phyloP scores from a whole-genome alignment of 768 basidiomycete genomes.

The Sarcodon aspratus region DNA sequence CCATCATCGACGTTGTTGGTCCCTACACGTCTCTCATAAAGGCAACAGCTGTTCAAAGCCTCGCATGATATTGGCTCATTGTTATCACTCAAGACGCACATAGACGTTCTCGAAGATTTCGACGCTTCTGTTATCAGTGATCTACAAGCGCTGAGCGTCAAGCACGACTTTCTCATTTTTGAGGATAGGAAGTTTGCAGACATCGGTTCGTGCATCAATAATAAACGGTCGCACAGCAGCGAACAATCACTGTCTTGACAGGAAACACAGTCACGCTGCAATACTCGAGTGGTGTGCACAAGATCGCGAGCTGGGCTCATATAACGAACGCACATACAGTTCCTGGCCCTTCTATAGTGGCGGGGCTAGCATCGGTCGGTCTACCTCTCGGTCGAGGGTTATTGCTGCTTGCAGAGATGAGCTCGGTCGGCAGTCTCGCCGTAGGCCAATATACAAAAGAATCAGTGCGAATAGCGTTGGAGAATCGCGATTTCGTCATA shows the following conservation, averaged over 20 bases:
- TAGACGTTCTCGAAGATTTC: conserved; percentile 94
- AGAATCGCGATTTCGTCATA: conserved; percentile 78
- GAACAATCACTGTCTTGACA: conserved; percentile 19
- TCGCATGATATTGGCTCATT: not conserved
- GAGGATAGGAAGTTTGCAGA: conserved; percentile 99
- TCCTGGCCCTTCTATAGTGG: conserved; percentile 89
- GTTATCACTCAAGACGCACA: conserved; percentile 65
- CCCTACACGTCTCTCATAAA: conserved; percentile 91
- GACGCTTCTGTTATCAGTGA: conserved; percentile 55
- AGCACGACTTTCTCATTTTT: conserved; percentile 92
- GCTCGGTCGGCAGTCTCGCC: conserved; percentile 78
- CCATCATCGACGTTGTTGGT: conserved; percentile 82
- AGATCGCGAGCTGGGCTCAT: conserved; percentile 92
- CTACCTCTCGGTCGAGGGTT: conserved; percentile 77
- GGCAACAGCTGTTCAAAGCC: conserved; percentile 30
- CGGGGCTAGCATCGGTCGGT: conserved; percentile 84
- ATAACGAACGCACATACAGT: conserved; percentile 95
- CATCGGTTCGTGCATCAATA: conserved; percentile 54
- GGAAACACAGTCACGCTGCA: conserved; percentile 95
- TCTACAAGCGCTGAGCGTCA: conserved; percentile 57
- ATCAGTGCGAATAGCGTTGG: conserved; percentile 81
- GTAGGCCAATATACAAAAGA: conserved; percentile 73
- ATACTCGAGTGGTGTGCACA: conserved; percentile 87
- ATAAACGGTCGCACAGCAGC: not conserved
- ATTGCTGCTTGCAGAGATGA: conserved; percentile 94